Base-by-base conservation (phyloP, 805 yeast species). In the Nakazawaea laoshanensis region DNA sequence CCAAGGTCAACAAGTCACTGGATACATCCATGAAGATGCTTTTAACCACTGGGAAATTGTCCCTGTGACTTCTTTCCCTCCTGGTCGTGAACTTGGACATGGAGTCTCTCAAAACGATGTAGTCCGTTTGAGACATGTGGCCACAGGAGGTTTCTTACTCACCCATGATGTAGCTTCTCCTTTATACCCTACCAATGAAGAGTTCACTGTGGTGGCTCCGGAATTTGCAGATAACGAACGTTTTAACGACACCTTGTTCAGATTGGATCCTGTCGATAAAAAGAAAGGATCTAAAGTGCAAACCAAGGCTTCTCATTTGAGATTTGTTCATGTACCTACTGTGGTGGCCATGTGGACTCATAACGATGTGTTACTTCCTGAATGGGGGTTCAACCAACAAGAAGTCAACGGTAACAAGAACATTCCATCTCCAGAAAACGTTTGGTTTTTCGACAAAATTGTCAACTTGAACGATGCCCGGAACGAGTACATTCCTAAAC, bases 81-180 rank as follows among this genome's bases (percentile, higher is more conserved):
- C 52, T 21, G 59, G 53, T 4, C 50, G 61, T 28, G 43, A 26
- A 15, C 17, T 38, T 3, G 65, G 65, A 12, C 70, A 66, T 30
- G 65, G 72, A 4, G 80, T 92, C 23, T 59, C 48, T 42, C 76
- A 85, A 41, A 82, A 84, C 43, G 92, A 85, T 48, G 55, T 69
- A 13, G 63, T 92, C 37, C 81, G 96, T 57, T 63, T 92, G 37
- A 75, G 70, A 55, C 98, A 92, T 50, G 70, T 81, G 32, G 75
- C 66, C 19, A 87, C 97, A 2, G 71, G 85, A 33, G 82, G 94
- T 8, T 80, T 61, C 46, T 61, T 92, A 44, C 68, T 86, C 48
- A 74, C 97, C 14, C 98, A 92, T 52, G 96, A 89, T 53, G 96
- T 92, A 35, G 96, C 96, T 2, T 92, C 97, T 3, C 97, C 98